Conservation (phyloP, 768 basidiomycete species). For the Phlebiopsis flavidoalba region DNA sequence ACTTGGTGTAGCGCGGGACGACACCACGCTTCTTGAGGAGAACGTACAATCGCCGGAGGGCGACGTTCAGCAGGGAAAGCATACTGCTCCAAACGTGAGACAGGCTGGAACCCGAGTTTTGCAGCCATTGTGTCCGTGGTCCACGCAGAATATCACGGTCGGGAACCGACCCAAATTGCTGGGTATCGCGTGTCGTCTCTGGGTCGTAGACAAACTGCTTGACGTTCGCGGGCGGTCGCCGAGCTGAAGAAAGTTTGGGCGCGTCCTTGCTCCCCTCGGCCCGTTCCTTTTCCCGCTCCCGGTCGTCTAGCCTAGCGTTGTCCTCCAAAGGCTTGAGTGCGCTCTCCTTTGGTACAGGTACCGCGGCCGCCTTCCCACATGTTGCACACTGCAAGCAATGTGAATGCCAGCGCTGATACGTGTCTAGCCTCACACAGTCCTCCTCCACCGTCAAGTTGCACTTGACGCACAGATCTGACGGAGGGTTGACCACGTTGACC, state of each 20-base stretch:
- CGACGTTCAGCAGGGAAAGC: conserved; percentile 96
- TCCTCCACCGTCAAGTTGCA: conserved; percentile 93
- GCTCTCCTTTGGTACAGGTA: conserved; percentile 52
- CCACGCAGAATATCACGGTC: conserved; percentile 68
- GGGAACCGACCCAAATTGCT: conserved; percentile 73
- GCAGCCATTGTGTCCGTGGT: conserved; percentile 67
- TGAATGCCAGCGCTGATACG: conserved; percentile 97
- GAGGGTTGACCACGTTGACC: conserved; percentile 61
- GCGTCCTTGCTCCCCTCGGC: conserved; percentile 29
- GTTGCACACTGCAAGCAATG: conserved; percentile 81
- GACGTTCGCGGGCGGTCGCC: conserved; percentile 79
- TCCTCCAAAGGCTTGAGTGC: conserved; percentile 46
- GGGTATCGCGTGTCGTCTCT: conserved; percentile 61
- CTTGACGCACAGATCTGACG: conserved; percentile 86
- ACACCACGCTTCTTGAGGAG: conserved; percentile 86
- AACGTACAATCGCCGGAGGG: conserved; percentile 84
- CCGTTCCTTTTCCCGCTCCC: conserved; percentile 30
- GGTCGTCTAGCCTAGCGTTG: conserved; percentile 33
- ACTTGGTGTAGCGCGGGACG: conserved; percentile 80
- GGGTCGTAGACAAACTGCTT: conserved; percentile 72
- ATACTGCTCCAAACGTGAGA: conserved; percentile 94
- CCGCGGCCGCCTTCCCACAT: conserved; percentile 75
- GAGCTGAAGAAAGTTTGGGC: conserved; percentile 54
- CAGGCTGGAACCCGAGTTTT: conserved; percentile 80
- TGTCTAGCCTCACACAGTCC: conserved; percentile 91